Conservation (phyloP, 495 filamentous ascomycete genomes). For the Hypoxylon perforatum region DNA sequence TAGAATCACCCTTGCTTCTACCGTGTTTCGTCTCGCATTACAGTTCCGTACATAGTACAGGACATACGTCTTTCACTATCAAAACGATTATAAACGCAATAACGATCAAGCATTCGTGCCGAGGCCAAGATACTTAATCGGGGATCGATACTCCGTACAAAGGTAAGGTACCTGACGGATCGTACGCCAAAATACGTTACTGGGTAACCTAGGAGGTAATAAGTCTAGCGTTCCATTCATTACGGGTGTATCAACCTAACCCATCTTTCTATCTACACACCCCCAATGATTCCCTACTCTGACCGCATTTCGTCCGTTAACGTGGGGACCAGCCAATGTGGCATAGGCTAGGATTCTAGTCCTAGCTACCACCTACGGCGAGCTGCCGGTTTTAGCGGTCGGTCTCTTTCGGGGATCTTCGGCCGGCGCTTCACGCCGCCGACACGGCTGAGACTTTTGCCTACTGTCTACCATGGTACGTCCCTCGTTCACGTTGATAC, state of each 20-base stretch:
- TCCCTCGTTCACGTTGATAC: constrained; percentile 23
- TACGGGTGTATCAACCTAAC: constrained; percentile 14
- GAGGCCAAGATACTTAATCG: constrained; percentile 27
- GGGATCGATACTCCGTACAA: constrained; percentile 26
- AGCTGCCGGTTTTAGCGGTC: constrained; percentile 45
- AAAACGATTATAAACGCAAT: constrained; percentile 18
- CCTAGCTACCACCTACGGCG: constrained; percentile 32
- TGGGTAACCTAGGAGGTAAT: constrained; percentile 33
- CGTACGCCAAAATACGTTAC: constrained; percentile 10
- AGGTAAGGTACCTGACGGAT: neutral
- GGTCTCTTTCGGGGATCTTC: constrained; percentile 40
- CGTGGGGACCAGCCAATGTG: constrained; percentile 7
- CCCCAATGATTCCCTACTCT: constrained; percentile 23
- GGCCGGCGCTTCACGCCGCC: constrained; percentile 36
- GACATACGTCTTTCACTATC: constrained; percentile 27
- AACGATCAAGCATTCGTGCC: constrained; percentile 32
- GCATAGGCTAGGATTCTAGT: constrained; percentile 19
- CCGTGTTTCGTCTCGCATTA: constrained; percentile 37
- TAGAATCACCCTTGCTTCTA: constrained; percentile 33
- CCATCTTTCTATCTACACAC: constrained; percentile 15
- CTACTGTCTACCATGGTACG: neutral
- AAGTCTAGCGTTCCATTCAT: constrained; percentile 30
- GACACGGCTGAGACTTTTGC: constrained; percentile 31
- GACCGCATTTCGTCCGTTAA: constrained; percentile 31
- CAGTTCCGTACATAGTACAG: constrained; percentile 9